Conservation (phyloP, 2,329 filamentous ascomycete genomes). For the Blumeriella jaapii region DNA sequence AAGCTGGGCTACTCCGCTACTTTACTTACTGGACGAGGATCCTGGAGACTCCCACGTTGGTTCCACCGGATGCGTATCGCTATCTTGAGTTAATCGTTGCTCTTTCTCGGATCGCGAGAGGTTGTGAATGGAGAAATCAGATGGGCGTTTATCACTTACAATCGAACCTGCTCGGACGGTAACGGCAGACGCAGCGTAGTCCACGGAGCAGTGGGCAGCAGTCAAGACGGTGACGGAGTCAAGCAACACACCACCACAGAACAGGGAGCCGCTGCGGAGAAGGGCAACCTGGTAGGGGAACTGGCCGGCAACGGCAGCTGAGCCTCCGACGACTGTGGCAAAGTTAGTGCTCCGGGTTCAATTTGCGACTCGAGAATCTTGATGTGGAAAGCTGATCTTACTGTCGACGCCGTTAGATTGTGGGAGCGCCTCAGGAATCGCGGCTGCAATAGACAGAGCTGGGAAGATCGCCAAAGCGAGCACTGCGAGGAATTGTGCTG, state of each 20-base stretch:
- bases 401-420: background rate
- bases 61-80: conserved; percentile 5
- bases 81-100: conserved; percentile 15
- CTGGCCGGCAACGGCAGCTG: conserved; percentile 11
- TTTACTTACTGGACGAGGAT: background rate
- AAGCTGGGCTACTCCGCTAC: background rate
- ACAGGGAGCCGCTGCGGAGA: conserved; percentile 9
- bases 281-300: conserved; percentile 18
- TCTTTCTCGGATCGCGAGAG: conserved; percentile 8
- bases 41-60: background rate
- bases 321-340: conserved; percentile 10
- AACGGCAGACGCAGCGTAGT: conserved; percentile 7
- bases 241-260: conserved; percentile 16
- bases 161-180: conserved; percentile 16
- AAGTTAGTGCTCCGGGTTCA: background rate
- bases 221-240: conserved; percentile 19
- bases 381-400: background rate
- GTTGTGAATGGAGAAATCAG: conserved; percentile 10
- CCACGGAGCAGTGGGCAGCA: conserved; percentile 17
- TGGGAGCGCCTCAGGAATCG: background rate
- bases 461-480: background rate
- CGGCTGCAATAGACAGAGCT: background rate
- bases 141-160: conserved; percentile 12
- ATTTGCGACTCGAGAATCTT: background rate
- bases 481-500: background rate